Conservation (phyloP, 2,329 filamentous ascomycete species). For the Leptographium wingfieldii region DNA sequence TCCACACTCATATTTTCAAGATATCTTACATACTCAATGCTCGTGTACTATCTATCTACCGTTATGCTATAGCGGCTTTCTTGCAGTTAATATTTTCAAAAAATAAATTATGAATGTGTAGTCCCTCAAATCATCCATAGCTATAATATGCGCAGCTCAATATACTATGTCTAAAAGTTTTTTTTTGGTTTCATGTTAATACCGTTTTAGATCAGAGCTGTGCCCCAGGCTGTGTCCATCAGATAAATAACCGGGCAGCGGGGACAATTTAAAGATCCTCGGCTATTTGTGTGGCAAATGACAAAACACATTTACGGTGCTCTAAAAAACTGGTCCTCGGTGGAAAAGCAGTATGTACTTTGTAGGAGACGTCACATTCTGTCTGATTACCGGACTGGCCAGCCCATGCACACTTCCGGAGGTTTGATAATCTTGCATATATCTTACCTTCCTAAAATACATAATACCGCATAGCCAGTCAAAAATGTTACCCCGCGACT, state of each 20-base stretch:
- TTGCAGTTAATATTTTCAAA: no score
- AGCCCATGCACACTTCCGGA: not conserved
- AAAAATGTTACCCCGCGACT: not conserved
- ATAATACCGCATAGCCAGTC: not conserved
- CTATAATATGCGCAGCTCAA: no score
- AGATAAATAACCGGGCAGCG: conserved; percentile 2
- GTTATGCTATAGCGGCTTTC: no score
- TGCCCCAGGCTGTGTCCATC: not conserved
- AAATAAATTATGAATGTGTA: no score
- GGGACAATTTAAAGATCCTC: not conserved
- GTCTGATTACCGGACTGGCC: not conserved
- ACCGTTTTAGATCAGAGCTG: no score
- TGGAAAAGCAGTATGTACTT: not conserved
- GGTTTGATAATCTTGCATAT: conserved; percentile 14
- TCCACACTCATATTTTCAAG: no score
- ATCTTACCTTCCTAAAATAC: not conserved
- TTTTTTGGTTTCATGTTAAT: no score
- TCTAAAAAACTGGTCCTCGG: not conserved
- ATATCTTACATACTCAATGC: no score
- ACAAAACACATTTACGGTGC: not conserved
- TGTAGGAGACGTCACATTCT: not conserved
- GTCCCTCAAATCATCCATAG: no score
- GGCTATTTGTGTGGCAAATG: conserved; percentile 1
- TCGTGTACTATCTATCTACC: no score
- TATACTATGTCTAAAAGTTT: no score